phyloP scores from a whole-genome alignment of 352 stramenopile genomes.

The Nothophytophthora sp. region DNA sequence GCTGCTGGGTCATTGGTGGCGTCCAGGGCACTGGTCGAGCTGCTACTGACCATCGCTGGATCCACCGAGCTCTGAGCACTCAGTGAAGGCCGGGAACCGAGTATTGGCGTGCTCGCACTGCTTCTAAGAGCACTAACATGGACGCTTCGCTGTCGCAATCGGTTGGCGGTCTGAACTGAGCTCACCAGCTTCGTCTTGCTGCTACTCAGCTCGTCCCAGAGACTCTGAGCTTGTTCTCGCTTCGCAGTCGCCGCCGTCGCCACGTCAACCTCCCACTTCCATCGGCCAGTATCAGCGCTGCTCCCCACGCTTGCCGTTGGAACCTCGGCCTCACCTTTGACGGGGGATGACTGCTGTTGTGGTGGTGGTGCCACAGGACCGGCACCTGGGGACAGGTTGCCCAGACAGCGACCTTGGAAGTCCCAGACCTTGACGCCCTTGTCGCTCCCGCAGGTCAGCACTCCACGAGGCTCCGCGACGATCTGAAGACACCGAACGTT shows the following conservation, averaged over 20 bases:
- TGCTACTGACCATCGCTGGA: conserved; percentile 10
- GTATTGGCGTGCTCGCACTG: conserved; percentile 28
- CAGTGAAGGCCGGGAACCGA: conserved; percentile 8
- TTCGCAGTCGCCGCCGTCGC: conserved; percentile 36
- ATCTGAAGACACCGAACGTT: conserved; percentile 50
- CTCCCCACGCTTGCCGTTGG: too few relatives aligned
- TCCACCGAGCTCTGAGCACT: conserved; percentile 3
- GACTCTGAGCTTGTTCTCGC: conserved; percentile 44
- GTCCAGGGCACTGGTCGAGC: conserved; percentile 9
- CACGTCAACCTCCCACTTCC: conserved; percentile 57
- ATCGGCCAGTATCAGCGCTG: conserved; percentile 11
- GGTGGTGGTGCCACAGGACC: conserved; percentile 1
- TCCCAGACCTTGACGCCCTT: conserved; percentile 63
- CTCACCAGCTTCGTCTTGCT: conserved; percentile 40
- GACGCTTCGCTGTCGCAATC: conserved; percentile 22
- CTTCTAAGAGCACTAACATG: conserved; percentile 7
- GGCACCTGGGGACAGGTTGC: conserved; percentile 26
- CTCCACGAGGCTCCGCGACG: conserved; percentile 56
- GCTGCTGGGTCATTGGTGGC: background rate
- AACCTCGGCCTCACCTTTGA: background rate
- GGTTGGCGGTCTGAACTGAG: conserved; percentile 12
- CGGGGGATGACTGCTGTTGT: conserved; percentile 2
- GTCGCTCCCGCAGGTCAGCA: conserved; percentile 70
- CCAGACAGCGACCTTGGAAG: conserved; percentile 43
- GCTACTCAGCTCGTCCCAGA: conserved; percentile 63